phyloP scores from a whole-genome alignment of 1,284 basidiomycete species.

The Inonotus hispidus region DNA sequence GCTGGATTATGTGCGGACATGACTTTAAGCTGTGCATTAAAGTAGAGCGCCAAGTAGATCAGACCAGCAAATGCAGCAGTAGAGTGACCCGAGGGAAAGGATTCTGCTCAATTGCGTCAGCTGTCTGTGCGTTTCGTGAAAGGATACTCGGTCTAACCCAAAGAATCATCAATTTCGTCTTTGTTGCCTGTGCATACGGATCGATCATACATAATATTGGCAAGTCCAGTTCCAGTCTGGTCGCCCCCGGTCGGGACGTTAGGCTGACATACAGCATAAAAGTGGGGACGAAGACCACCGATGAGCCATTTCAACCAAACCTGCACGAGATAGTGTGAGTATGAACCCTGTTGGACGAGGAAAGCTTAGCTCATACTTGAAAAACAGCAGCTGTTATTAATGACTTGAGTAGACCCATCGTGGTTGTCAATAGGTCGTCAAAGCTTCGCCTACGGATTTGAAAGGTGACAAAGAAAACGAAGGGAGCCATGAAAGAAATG shows the following conservation, averaged over 20 bases:
- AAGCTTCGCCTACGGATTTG: conserved; percentile 42
- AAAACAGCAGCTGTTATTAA: conserved; percentile 32
- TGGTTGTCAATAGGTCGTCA: conserved; percentile 43
- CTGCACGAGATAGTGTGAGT: conserved; percentile 32
- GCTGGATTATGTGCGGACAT: conserved; percentile 47
- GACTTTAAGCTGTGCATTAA: conserved; percentile 55
- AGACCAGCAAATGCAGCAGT: conserved; percentile 47
- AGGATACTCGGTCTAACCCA: conserved; percentile 20
- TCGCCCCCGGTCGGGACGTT: conserved; percentile 30
- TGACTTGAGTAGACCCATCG: conserved; percentile 47
- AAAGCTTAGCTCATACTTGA: conserved; percentile 19
- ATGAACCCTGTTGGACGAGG: background rate
- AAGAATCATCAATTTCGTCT: conserved; percentile 47
- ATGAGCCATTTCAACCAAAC: conserved; percentile 55
- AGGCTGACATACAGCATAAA: conserved; percentile 46
- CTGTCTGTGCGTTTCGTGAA: background rate
- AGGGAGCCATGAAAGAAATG: conserved; percentile 48
- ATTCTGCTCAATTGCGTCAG: conserved; percentile 27
- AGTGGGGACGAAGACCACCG: conserved; percentile 45
- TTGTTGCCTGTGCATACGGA: conserved; percentile 47
- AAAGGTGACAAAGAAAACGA: conserved; percentile 45
- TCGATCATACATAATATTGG: conserved; percentile 43
- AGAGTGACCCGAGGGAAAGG: conserved; percentile 44
- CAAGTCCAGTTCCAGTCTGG: conserved; percentile 40
- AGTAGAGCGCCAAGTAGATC: conserved; percentile 48